A percentile compares a stretch with the other conserved stretches of the same genome.
Evolutionary conservation across 345 rosid species (phyloP).

Genomic region (Camelina laxa): DNA sequence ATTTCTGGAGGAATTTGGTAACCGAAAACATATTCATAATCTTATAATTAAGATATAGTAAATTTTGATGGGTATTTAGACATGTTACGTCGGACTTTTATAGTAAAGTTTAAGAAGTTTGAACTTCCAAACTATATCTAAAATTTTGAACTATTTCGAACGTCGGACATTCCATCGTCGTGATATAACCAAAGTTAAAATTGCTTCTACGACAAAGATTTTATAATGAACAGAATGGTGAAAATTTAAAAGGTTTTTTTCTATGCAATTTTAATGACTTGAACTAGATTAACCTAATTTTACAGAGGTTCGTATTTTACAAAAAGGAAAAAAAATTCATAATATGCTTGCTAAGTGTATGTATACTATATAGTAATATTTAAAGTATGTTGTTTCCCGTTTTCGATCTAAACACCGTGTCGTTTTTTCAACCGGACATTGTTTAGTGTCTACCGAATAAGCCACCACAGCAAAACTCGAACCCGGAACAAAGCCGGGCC

Average conservation of each 20-base stretch:
- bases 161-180: background rate
- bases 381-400: background rate
- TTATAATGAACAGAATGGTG: background rate
- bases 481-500: conserved; percentile 18
- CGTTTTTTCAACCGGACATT: background rate
- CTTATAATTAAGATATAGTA: background rate
- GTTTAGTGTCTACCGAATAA: conserved; percentile 25
- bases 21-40: too few relatives aligned
- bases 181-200: background rate
- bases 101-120: background rate
- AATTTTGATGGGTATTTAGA: background rate
- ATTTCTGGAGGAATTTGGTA: too few relatives aligned
- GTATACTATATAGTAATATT: too few relatives aligned
- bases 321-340: too few relatives aligned
- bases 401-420: conserved; percentile 23
- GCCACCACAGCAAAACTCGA: conserved; percentile 42
- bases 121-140: too few relatives aligned
- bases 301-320: too few relatives aligned
- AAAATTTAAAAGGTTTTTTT: too few relatives aligned
- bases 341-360: too few relatives aligned
- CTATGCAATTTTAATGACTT: too few relatives aligned
- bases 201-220: background rate
- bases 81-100: background rate
- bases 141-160: too few relatives aligned
- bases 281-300: too few relatives aligned